Percentiles rank a stretch among this genome's conserved stretches.
Evolutionary conservation across 2,329 filamentous ascomycete genomes (phyloP).

Genomic region (Pseudocercospora crystallina): DNA sequence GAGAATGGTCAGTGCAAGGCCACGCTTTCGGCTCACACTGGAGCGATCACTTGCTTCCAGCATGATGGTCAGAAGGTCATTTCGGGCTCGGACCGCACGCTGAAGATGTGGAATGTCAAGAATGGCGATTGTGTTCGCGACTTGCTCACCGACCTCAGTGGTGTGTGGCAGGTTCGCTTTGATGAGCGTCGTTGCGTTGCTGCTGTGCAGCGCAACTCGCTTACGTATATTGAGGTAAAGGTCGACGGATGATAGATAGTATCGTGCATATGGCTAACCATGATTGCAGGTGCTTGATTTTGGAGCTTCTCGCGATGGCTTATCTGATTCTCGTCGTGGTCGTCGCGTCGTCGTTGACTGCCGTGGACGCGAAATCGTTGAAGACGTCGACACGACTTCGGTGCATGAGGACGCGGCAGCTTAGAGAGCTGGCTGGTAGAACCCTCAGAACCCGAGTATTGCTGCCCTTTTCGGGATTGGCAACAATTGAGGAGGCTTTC

Average conservation of each 20-base stretch:
- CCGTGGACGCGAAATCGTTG: slow-evolving; percentile 35
- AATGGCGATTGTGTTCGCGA: slow-evolving; percentile 92
- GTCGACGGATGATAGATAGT: slow-evolving; percentile 23
- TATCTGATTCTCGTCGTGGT: slow-evolving; percentile 73
- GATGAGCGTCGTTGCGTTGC: slow-evolving; percentile 93
- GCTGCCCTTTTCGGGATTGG: no score
- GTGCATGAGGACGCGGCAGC: slow-evolving; percentile 18
- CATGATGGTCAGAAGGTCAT: slow-evolving; percentile 97
- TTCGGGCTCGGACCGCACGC: slow-evolving; percentile 87
- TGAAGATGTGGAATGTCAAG: slow-evolving; percentile 98
- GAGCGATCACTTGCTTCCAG: slow-evolving; percentile 97
- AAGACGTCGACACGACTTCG: slow-evolving; percentile 25
- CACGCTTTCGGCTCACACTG: slow-evolving; percentile 88
- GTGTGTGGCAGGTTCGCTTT: slow-evolving; percentile 99
- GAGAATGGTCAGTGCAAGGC: slow-evolving; percentile 88
- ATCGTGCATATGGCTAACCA: slow-evolving; percentile 26
- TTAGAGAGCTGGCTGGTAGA: slow-evolving; percentile 10
- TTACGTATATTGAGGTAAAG: slow-evolving; percentile 94
- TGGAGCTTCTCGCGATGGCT: slow-evolving; percentile 85
- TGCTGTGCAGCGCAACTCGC: slow-evolving; percentile 85
- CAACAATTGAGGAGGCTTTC: no score
- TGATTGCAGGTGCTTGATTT: slow-evolving; percentile 84
- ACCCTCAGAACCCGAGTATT: neutral
- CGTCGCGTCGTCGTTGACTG: slow-evolving; percentile 64
- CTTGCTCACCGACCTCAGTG: slow-evolving; percentile 85